These are phyloP conservation scores for Azolla pinnata DNA, from an alignment of 75 land plant genomes.

Conservation along the genomic window DNA sequence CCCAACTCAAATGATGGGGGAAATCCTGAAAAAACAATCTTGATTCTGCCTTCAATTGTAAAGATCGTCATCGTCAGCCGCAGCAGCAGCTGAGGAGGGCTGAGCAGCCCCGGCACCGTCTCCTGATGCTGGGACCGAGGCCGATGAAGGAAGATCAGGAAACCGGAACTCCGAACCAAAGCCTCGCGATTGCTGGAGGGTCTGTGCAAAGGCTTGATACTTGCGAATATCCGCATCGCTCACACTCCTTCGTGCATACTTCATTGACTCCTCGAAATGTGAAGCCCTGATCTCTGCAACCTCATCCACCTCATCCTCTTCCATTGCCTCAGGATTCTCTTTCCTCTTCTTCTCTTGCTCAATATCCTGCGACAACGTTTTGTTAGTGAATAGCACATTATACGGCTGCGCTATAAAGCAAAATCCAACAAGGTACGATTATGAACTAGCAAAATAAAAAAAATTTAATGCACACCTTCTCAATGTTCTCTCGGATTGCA, in stretches of 20 bases:
- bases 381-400: too few species aligned
- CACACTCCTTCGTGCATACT: conserved; percentile 74
- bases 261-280: conserved; percentile 86
- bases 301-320: conserved; percentile 53
- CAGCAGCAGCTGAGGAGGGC: conserved; percentile 38
- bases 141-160: conserved; percentile 32
- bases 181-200: conserved; percentile 76
- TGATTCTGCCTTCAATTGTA: conserved; percentile 29
- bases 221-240: conserved; percentile 85
- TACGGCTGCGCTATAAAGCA: too few species aligned
- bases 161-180: conserved; percentile 77
- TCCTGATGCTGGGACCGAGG: conserved; percentile 16
- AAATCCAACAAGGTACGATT: neutral
- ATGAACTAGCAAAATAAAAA: neutral
- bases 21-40: too few species aligned
- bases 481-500: conserved; percentile 55
- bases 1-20: too few species aligned
- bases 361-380: conserved; percentile 48
- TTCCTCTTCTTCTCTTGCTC: conserved; percentile 49
- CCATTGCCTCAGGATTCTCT: conserved; percentile 77
- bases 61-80: conserved; percentile 50
- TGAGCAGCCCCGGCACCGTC: conserved; percentile 41
- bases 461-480: conserved; percentile 51
- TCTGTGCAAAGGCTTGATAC: conserved; percentile 81
- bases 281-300: conserved; percentile 55